Evolutionary conservation across 352 stramenopile species (phyloP), one percentile per base, ranked within the genome.

Genomic region (Pythium volutum): DNA sequence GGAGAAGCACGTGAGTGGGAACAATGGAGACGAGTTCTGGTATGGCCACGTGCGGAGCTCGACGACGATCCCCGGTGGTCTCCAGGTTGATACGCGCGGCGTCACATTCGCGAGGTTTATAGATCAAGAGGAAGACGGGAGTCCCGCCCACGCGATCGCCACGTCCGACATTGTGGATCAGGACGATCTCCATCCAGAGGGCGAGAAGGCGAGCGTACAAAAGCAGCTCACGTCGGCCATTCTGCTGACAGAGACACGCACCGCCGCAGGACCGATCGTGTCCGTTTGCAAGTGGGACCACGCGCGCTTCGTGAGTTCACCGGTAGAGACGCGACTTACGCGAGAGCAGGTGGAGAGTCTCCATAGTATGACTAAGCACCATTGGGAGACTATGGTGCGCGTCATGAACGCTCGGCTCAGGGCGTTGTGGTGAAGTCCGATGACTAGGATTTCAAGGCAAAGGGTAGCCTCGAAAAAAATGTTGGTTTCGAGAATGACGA

Each of bases 161-260:
- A 34, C 26, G 12, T 47, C 36, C 14, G 52, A 59, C 27, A 50
- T 22, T 39, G 39, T 59, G 4, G 52, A 59, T 22, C 14, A 25
- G 1, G 52, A 59, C 26, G 52, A 59, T 4, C n/a, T 12, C 4
- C 26, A 56, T 43, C 33, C 48, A n/a, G 16, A 18, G 16, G 29
- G n/a, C 34, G 23, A 47, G 11, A 25, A n/a, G n/a, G n/a, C 20
- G 0, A 23, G 15, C 36, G 25, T 59, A 2, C 36, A 2, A n/a
- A 47, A 59, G 14, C 2, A 41, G 25, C 8, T 25, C 25, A 59
- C 52, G n/a, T 59, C 52, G 10, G 52, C 52, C 2, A 47, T 59
- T 18, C 25, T 59, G 23, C 10, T 59, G 7, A 43, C 6, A 7
- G 38, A 49, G 23, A 49, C 25, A 9, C 7, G 15, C 16, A 49